Percentiles rank a stretch among this genome's conserved stretches.
Evolutionary conservation across 352 stramenopile species (phyloP).

Genomic region (Pythium chondricola): DNA sequence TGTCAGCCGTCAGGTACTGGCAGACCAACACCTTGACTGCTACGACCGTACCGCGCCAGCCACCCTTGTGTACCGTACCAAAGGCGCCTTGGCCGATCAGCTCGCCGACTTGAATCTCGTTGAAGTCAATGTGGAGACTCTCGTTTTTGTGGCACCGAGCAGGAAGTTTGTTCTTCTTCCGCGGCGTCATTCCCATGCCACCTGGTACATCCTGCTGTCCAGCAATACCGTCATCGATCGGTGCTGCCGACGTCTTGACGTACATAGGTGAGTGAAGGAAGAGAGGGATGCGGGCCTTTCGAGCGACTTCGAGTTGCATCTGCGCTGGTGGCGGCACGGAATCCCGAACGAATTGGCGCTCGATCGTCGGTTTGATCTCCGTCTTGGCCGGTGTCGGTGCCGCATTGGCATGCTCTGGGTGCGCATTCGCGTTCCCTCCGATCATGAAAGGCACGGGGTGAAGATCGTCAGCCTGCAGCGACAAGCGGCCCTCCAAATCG

Average conservation of each 20-base stretch:
- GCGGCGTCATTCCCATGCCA: conserved; percentile 21
- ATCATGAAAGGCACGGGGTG: conserved; percentile 23
- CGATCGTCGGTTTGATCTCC: conserved; percentile 45
- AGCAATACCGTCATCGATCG: conserved; percentile 43
- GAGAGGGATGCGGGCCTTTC: conserved; percentile 74
- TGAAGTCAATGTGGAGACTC: conserved; percentile 79
- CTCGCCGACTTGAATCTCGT: conserved; percentile 68
- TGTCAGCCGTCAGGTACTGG: conserved; percentile 77
- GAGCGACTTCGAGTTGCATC: conserved; percentile 82
- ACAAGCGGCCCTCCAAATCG: conserved; percentile 12
- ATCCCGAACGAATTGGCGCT: conserved; percentile 66
- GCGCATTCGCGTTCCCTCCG: background rate
- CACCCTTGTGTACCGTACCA: conserved; percentile 68
- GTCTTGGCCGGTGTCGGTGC: conserved; percentile 27
- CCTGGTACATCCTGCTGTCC: background rate
- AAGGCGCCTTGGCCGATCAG: conserved; percentile 85
- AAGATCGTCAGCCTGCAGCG: background rate
- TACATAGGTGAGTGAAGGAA: conserved; percentile 87
- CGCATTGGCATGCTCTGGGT: background rate
- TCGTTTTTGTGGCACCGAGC: conserved; percentile 56
- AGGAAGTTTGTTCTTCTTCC: conserved; percentile 41
- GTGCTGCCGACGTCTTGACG: conserved; percentile 58
- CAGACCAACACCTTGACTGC: conserved; percentile 84
- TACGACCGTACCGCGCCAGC: conserved; percentile 67
- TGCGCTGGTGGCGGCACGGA: conserved; percentile 64